Conservation (phyloP, 306 rosid species). For the Pterocarpus macrocarpus region DNA sequence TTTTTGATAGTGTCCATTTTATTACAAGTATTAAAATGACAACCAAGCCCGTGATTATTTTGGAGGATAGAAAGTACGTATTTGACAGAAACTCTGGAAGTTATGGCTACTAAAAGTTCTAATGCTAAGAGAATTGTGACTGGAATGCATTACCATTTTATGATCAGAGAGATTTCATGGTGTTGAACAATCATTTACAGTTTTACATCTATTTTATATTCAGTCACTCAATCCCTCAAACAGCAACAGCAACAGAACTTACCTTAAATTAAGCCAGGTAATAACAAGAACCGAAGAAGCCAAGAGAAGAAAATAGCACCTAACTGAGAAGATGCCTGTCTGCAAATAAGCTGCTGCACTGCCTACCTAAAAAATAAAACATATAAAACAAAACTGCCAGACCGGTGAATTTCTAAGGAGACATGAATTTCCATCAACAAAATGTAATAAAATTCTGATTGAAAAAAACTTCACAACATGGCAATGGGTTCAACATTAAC, state of each 20-base stretch:
- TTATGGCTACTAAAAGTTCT: constrained; percentile 13
- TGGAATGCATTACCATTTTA: neutral
- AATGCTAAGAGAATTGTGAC: constrained; percentile 9
- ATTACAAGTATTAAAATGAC: neutral
- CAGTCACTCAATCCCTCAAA: constrained; percentile 31
- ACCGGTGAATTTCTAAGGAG: constrained; percentile 19
- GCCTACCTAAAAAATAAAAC: constrained; percentile 63
- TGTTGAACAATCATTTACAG: neutral
- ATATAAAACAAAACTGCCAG: too few species aligned
- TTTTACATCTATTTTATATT: constrained; percentile 9
- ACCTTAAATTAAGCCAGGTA: constrained; percentile 93
- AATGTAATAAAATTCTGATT: constrained; percentile 3
- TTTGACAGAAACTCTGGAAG: neutral
- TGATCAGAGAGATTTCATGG: neutral
- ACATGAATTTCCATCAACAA: constrained; percentile 9
- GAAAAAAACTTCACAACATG: neutral
- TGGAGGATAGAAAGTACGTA: constrained; percentile 9
- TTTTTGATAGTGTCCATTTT: constrained; percentile 2
- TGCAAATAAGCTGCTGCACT: constrained; percentile 85
- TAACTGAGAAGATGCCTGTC: constrained; percentile 70
- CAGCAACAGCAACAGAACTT: neutral
- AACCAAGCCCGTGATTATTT: constrained; percentile 21
- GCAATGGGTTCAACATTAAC: constrained; percentile 20
- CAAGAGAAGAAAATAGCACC: constrained; percentile 66
- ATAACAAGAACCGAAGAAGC: constrained; percentile 82